These are phyloP conservation scores for Trichoderma sp. DNA, from an alignment of 2,329 filamentous ascomycete genomes.

Conservation along the genomic window DNA sequence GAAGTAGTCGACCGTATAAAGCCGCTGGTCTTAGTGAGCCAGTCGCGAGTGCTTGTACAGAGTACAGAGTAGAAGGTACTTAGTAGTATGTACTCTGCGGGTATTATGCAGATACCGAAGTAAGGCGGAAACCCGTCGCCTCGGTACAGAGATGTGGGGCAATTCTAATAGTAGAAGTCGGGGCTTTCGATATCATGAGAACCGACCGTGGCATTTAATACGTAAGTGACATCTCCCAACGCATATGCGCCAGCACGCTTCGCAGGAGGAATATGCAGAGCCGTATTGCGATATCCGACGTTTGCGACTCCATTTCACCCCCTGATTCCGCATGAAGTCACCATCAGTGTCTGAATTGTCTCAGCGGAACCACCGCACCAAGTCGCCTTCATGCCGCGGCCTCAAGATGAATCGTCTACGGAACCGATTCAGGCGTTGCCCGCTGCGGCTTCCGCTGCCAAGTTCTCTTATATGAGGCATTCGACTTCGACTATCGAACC, in stretches of 20 bases:
- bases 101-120: slow-evolving; percentile 28
- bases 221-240: slow-evolving; percentile 1
- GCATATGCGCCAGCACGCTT: neutral
- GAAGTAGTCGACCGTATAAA: too few relatives aligned
- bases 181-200: slow-evolving; percentile 9
- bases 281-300: slow-evolving; percentile 23
- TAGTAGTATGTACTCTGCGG: neutral
- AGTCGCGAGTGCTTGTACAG: neutral
- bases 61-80: neutral
- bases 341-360: slow-evolving; percentile 12
- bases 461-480: slow-evolving; percentile 60
- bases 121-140: slow-evolving; percentile 8
- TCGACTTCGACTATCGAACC: slow-evolving; percentile 50
- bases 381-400: slow-evolving; percentile 62
- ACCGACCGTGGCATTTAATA: slow-evolving; percentile 9
- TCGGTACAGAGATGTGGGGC: slow-evolving; percentile 22
- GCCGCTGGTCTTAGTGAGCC: neutral
- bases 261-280: slow-evolving; percentile 31
- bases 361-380: slow-evolving; percentile 22
- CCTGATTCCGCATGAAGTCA: slow-evolving; percentile 21
- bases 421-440: slow-evolving; percentile 69
- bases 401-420: slow-evolving; percentile 60
- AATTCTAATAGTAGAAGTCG: slow-evolving; percentile 3
- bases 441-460: slow-evolving; percentile 58
- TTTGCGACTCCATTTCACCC: slow-evolving; percentile 23